Percentiles rank a stretch among this genome's conserved stretches.
phyloP scores from a whole-genome alignment of 257 asterid genomes.

The Thymus mandschuricus region DNA sequence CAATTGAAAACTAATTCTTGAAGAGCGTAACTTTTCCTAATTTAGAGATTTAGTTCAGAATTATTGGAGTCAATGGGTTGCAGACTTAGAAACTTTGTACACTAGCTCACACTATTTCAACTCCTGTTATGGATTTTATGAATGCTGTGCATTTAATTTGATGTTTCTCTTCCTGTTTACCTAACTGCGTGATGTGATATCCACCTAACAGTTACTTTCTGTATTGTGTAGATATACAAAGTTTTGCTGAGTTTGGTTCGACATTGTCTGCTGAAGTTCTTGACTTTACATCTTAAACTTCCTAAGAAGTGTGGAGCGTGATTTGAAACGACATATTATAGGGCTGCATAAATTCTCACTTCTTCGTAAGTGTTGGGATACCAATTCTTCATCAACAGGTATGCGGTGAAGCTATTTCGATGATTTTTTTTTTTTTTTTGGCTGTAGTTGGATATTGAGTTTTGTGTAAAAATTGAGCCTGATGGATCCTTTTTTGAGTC shows the following conservation, averaged over 20 bases:
- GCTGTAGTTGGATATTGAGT: conserved; percentile 11
- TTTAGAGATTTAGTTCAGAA: not conserved
- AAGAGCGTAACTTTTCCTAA: not conserved
- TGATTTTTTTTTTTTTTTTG: conserved; percentile 10
- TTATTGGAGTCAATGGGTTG: conserved; percentile 2
- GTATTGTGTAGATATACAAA: conserved; percentile 19
- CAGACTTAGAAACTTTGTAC: not conserved
- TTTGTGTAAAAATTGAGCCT: conserved; percentile 16
- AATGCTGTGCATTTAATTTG: not conserved
- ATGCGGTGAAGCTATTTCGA: conserved; percentile 22
- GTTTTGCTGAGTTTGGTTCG: conserved; percentile 12
- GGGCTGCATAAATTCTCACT: conserved; percentile 26
- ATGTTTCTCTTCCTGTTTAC: conserved; percentile 5
- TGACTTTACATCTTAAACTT: conserved; percentile 1
- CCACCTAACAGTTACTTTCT: conserved; percentile 19
- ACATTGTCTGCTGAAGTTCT: conserved; percentile 19
- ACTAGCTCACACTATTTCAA: conserved; percentile 6
- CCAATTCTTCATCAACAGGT: conserved; percentile 15
- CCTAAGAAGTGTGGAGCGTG: conserved; percentile 12
- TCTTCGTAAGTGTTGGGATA: conserved; percentile 16
- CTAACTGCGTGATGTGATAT: conserved; percentile 3
- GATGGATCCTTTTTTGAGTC: conserved; percentile 22
- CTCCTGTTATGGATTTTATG: not conserved
- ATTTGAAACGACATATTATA: not conserved
- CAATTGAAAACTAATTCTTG: not conserved